Conservation (phyloP, 768 basidiomycete species). For the Pleurotus sapidus region DNA sequence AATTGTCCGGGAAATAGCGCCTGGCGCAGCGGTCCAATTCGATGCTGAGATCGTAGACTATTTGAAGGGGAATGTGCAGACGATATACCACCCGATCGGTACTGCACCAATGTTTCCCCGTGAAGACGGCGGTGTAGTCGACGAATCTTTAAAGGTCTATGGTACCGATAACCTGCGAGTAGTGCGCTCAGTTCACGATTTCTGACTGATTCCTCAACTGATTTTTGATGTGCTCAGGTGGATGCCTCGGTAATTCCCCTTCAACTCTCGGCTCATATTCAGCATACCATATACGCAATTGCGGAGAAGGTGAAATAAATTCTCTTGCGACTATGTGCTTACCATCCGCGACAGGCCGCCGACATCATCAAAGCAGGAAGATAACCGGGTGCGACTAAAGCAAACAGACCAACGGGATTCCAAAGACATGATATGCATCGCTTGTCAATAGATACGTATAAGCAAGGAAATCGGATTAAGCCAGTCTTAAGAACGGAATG, state of each 20-base stretch:
- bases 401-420: too few relatives aligned
- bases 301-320: constrained; percentile 17
- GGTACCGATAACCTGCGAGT: constrained; percentile 29
- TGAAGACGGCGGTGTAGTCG: constrained; percentile 27
- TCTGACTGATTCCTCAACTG: neutral
- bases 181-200: constrained; percentile 21
- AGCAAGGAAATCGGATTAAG: too few relatives aligned
- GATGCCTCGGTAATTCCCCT: constrained; percentile 21
- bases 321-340: too few relatives aligned
- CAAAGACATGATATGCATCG: too few relatives aligned
- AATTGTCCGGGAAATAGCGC: constrained; percentile 12
- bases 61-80: neutral
- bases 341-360: too few relatives aligned
- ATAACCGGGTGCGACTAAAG: too few relatives aligned
- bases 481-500: too few relatives aligned
- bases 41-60: constrained; percentile 20
- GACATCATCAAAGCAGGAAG: too few relatives aligned
- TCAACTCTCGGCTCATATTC: constrained; percentile 16
- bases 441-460: too few relatives aligned
- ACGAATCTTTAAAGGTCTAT: constrained; percentile 22
- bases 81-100: constrained; percentile 29
- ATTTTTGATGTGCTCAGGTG: constrained; percentile 3
- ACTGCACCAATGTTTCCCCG: constrained; percentile 23
- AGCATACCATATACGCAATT: constrained; percentile 18
- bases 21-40: constrained; percentile 16